Evolutionary conservation across 495 filamentous ascomycete species (phyloP).

Genomic region (Trypethelium eluteriae): DNA sequence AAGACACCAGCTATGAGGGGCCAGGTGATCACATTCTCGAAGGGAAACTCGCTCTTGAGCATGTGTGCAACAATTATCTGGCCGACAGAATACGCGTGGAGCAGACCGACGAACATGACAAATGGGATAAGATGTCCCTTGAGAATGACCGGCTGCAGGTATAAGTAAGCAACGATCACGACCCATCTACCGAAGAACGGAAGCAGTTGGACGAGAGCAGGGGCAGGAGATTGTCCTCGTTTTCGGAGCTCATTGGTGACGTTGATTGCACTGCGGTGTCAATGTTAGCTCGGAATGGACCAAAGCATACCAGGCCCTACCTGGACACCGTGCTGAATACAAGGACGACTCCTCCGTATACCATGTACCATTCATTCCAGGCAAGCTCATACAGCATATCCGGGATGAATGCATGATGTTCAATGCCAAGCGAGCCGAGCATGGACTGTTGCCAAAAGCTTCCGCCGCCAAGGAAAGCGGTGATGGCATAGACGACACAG

Average conservation of each 20-base stretch:
- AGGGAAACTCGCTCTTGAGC: slow-evolving; percentile 75
- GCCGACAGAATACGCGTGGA: slow-evolving; percentile 91
- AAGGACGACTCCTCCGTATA: slow-evolving; percentile 77
- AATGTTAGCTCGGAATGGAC: background rate
- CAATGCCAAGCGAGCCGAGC: slow-evolving; percentile 62
- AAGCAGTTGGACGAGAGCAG: slow-evolving; percentile 69
- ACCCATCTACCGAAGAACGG: slow-evolving; percentile 72
- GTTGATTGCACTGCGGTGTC: slow-evolving; percentile 56
- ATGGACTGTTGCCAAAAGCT: slow-evolving; percentile 87
- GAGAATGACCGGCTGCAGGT: slow-evolving; percentile 75
- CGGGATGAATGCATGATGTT: slow-evolving; percentile 58
- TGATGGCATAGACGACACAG: slow-evolving; percentile 73
- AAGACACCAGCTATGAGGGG: slow-evolving; percentile 63
- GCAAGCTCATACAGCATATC: slow-evolving; percentile 62
- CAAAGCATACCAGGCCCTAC: slow-evolving; percentile 19
- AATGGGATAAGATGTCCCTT: slow-evolving; percentile 79
- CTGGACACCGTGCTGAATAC: slow-evolving; percentile 72
- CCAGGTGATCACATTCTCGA: slow-evolving; percentile 68
- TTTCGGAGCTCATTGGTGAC: slow-evolving; percentile 72
- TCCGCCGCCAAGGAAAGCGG: slow-evolving; percentile 74
- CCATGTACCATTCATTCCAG: slow-evolving; percentile 87
- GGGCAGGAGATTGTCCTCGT: slow-evolving; percentile 58
- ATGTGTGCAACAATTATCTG: slow-evolving; percentile 92
- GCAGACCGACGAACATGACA: slow-evolving; percentile 70
- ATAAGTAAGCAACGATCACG: slow-evolving; percentile 67